Conservation (phyloP, 176 grass and related monocot species). For the Phoenix dactylifera region DNA sequence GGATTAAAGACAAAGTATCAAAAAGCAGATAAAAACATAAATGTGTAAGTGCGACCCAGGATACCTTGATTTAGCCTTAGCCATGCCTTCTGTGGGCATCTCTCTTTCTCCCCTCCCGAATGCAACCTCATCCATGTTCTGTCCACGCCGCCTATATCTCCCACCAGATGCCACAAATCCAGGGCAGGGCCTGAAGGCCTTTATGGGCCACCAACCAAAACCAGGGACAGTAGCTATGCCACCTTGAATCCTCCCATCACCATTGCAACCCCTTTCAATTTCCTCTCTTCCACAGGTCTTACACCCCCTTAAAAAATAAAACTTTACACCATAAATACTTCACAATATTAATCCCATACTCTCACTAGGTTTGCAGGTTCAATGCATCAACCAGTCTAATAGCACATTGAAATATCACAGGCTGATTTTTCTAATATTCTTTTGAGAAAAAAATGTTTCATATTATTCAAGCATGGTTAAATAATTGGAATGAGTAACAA, state of each 20-base stretch:
- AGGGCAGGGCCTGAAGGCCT: constrained; percentile 84
- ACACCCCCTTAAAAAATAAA: constrained; percentile 44
- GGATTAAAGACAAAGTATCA: not conserved
- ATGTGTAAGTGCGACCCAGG: not conserved
- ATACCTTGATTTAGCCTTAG: constrained; percentile 23
- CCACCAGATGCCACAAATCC: constrained; percentile 66
- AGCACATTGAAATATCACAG: not conserved
- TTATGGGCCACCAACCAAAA: constrained; percentile 93
- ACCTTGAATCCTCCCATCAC: constrained; percentile 87
- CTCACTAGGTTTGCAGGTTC: not conserved
- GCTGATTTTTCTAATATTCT: not conserved
- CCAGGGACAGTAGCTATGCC: constrained; percentile 81
- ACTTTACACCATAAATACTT: not conserved
- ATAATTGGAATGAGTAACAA: no score
- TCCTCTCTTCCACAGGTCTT: constrained; percentile 58
- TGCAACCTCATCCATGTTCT: constrained; percentile 90
- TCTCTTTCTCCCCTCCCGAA: constrained; percentile 44
- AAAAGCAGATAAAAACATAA: not conserved
- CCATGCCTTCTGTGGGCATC: constrained; percentile 10
- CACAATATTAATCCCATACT: no score
- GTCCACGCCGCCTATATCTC: constrained; percentile 68
- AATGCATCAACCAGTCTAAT: constrained; percentile 6
- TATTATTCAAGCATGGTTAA: no score
- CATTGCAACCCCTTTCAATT: constrained; percentile 68
- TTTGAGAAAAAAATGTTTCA: no score